phyloP scores from a whole-genome alignment of 2,329 filamentous ascomycete genomes.

The Alternaria sp. region DNA sequence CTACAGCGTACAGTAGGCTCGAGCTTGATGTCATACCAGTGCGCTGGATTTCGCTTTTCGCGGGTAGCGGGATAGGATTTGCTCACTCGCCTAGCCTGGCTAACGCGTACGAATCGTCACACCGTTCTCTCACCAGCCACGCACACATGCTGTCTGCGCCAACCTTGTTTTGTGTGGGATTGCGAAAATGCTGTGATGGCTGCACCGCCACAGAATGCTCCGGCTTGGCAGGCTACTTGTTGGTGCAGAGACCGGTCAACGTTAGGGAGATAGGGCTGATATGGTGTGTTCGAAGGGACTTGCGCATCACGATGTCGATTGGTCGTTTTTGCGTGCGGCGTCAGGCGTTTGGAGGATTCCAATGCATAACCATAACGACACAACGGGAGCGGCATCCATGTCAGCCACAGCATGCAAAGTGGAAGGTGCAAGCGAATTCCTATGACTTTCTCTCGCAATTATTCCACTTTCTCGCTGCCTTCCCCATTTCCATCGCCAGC shows the following conservation, averaged over 20 bases:
- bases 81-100: neutral
- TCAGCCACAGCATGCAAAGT: neutral
- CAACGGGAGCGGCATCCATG: neutral
- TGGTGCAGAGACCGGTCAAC: neutral
- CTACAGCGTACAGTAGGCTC: constrained; percentile 1
- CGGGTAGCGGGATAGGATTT: constrained; percentile 8
- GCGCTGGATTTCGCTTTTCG: constrained; percentile 7
- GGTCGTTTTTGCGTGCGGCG: neutral
- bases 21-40: constrained; percentile 13
- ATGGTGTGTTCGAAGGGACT: neutral
- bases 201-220: constrained; percentile 7
- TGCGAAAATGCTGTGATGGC: neutral
- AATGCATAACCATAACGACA: neutral
- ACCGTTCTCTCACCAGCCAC: neutral
- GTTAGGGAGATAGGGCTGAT: neutral
- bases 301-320: neutral
- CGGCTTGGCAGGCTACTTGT: neutral
- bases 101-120: neutral
- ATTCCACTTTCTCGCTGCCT: neutral
- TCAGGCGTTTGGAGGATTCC: neutral
- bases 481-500: neutral
- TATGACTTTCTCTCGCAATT: neutral
- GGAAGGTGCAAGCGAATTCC: neutral
- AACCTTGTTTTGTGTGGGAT: neutral
- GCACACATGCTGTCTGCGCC: neutral